Percentiles rank a stretch among this genome's conserved stretches.
Conservation (phyloP, 2,329 filamentous ascomycete species). For the Verticillium dahliae region DNA sequence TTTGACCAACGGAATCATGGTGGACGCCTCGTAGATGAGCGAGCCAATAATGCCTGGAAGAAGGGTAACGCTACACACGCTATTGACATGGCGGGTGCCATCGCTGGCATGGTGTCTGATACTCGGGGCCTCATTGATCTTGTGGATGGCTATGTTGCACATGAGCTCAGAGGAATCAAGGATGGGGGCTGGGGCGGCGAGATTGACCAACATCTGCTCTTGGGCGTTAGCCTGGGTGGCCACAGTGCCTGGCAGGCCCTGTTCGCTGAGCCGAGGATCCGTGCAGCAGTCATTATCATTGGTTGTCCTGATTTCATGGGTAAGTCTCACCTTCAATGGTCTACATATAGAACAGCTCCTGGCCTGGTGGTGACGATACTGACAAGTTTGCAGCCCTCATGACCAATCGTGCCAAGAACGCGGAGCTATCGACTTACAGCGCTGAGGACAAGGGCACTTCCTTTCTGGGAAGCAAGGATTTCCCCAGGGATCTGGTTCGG, state of each 20-base stretch:
- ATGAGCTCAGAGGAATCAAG: conserved; percentile 26
- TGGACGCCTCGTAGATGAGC: conserved; percentile 55
- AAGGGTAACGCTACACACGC: conserved; percentile 75
- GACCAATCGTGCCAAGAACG: conserved; percentile 67
- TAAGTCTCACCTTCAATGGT: conserved; percentile 16
- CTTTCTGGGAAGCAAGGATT: conserved; percentile 73
- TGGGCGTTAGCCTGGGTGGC: conserved; percentile 81
- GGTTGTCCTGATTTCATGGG: conserved; percentile 85
- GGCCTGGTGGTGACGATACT: background rate
- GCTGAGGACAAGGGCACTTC: conserved; percentile 45
- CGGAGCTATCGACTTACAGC: conserved; percentile 57
- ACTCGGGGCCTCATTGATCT: conserved; percentile 69
- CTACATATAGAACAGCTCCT: background rate
- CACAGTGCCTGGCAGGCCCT: conserved; percentile 83
- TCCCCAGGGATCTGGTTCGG: conserved; percentile 62
- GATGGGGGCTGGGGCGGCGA: conserved; percentile 15
- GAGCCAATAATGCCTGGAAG: conserved; percentile 73
- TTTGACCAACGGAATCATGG: conserved; percentile 97
- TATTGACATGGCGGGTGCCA: conserved; percentile 82
- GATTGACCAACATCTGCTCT: conserved; percentile 61
- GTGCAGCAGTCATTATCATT: conserved; percentile 72
- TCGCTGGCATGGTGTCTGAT: conserved; percentile 69
- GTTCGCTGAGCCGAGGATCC: conserved; percentile 71
- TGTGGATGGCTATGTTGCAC: conserved; percentile 68
- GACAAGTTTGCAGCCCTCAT: conserved; percentile 47